Base-by-base conservation (phyloP, 176 grass and related monocot species). In the Oryza longistaminata region DNA sequence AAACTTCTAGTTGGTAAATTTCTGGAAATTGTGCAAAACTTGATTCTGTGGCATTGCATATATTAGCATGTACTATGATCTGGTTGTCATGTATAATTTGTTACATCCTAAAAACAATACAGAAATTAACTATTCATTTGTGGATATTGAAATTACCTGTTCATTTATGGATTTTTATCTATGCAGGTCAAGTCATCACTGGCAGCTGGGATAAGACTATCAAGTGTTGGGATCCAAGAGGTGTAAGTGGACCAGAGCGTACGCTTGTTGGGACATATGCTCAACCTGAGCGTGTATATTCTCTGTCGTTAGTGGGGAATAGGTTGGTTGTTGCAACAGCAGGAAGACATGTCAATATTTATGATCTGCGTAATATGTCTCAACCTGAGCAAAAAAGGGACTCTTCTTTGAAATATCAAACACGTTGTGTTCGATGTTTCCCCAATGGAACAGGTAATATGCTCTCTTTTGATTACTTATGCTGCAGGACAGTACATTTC, bases 201-300 rank as follows among this genome's bases (percentile, higher is more conserved):
- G 96, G 96, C 27, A 96, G 96, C 89, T 99, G 93, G 96, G 96
- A 99, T 87, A 99, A 94, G 78, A 99, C 90, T 81, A 64, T 99
- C 55, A 99, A 99, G 78, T 96, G 93, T 75, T 99, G 96, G 93
- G 93, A 99, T 85, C 93, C 93, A 74, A 91, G 96, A 88, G 96
- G 96, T 58, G 93, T 91, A 58, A 90, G 79, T 24, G 92, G 92
- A 16, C 82, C 87, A 50, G 91, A 99, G 49, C 81, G 71, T 60
- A 90, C 88, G 39, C 88, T 96, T 64, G 84, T 96, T 83, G 96
- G 93, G 62, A 91, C 91, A 82, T 99, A 99, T 80, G 33, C 65
- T 52, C 96, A 96, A 66, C 90, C 88, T 64, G 96, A 99, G 88
- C 88, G 96, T 55, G 91, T 99, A 1, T 99, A 99, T 89, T 99